phyloP scores from a whole-genome alignment of 2,329 filamentous ascomycete genomes.

The Coleophoma eucalyptorum region DNA sequence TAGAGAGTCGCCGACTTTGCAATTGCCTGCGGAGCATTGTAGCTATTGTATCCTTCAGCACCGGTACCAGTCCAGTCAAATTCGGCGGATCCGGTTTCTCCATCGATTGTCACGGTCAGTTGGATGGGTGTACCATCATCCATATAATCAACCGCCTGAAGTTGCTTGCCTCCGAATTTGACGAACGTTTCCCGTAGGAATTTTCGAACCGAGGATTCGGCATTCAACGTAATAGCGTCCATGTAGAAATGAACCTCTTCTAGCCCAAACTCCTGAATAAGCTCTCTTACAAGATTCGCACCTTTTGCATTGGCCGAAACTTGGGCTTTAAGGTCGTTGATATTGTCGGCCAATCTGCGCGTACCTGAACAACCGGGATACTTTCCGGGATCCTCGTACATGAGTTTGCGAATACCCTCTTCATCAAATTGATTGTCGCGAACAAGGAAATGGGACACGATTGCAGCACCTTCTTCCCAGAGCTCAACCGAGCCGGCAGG shows the following conservation, averaged over 20 bases:
- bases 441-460: slow-evolving; percentile 64
- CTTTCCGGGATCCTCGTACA: slow-evolving; percentile 15
- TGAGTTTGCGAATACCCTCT: slow-evolving; percentile 47
- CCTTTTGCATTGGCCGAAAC: slow-evolving; percentile 82
- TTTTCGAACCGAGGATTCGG: slow-evolving; percentile 67
- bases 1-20: slow-evolving; percentile 81
- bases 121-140: slow-evolving; percentile 72
- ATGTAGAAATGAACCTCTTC: slow-evolving; percentile 72
- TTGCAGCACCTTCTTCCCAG: slow-evolving; percentile 58
- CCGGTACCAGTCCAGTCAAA: slow-evolving; percentile 77
- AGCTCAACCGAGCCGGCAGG: slow-evolving; percentile 67
- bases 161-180: slow-evolving; percentile 60
- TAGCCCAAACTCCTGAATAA: slow-evolving; percentile 75
- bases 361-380: slow-evolving; percentile 67
- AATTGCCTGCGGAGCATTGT: slow-evolving; percentile 75
- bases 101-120: slow-evolving; percentile 68
- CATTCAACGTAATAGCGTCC: slow-evolving; percentile 74
- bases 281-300: slow-evolving; percentile 65
- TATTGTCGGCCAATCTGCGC: slow-evolving; percentile 72
- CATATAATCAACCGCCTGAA: slow-evolving; percentile 74
- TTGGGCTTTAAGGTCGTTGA: slow-evolving; percentile 81
- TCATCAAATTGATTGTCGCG: slow-evolving; percentile 77
- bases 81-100: slow-evolving; percentile 64
- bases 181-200: slow-evolving; percentile 65
- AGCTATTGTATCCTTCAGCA: slow-evolving; percentile 67